These are phyloP conservation scores for Colletotrichum noveboracense DNA, from an alignment of 2,329 filamentous ascomycete species.

Conservation along the genomic window DNA sequence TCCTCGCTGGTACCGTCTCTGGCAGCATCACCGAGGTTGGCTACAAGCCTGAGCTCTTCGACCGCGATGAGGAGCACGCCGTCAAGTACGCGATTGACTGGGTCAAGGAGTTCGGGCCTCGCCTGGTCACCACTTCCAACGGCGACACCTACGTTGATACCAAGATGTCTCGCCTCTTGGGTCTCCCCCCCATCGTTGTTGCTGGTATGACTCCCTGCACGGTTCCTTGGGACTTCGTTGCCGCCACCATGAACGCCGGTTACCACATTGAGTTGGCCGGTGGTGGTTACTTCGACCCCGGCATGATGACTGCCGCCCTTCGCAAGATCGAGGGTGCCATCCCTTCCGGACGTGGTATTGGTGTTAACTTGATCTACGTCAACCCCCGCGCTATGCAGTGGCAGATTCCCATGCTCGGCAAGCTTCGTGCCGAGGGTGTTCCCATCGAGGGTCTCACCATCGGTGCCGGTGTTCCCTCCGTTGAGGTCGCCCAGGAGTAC, in stretches of 20 bases:
- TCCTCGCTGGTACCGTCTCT: conserved; percentile 91
- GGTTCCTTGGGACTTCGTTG: conserved; percentile 89
- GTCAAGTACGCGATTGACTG: conserved; percentile 96
- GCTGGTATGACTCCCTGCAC: conserved; percentile 94
- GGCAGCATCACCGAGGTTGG: conserved; percentile 90
- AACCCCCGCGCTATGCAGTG: conserved; percentile 88
- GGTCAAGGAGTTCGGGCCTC: conserved; percentile 97
- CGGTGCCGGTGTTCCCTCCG: conserved; percentile 90
- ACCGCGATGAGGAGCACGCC: conserved; percentile 92
- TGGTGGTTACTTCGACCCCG: conserved; percentile 86
- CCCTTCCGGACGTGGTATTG: conserved; percentile 85
- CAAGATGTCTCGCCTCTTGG: conserved; percentile 89
- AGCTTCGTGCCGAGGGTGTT: conserved; percentile 82
- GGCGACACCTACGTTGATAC: conserved; percentile 95
- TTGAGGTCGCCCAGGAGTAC: conserved; percentile 92
- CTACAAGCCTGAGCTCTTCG: conserved; percentile 97
- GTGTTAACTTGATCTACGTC: conserved; percentile 90
- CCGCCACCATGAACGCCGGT: conserved; percentile 92
- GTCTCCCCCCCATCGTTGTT: conserved; percentile 86
- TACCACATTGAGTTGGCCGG: conserved; percentile 92
- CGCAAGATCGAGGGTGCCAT: conserved; percentile 85
- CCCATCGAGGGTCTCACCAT: conserved; percentile 93
- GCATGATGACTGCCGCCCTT: conserved; percentile 82
- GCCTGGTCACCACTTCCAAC: conserved; percentile 84
- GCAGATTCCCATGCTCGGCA: conserved; percentile 86